Evolutionary conservation across 805 yeast species (phyloP).

Genomic region (Debaryomyces tyrocola): DNA sequence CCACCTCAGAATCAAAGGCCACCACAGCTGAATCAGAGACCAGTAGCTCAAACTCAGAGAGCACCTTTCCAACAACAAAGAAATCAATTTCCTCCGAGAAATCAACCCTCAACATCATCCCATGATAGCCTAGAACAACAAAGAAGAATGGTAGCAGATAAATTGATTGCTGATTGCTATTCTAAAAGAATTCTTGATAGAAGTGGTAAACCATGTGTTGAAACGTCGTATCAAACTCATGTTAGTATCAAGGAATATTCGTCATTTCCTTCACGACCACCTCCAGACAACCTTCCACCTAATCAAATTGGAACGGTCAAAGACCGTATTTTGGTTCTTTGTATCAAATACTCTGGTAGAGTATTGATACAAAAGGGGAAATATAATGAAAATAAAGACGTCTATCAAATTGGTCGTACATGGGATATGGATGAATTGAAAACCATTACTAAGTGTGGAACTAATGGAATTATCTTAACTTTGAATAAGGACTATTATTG

Average conservation of each 20-base stretch:
- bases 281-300: constrained; percentile 56
- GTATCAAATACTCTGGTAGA: constrained; percentile 65
- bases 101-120: background rate
- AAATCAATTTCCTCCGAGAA: constrained; percentile 7
- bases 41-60: background rate
- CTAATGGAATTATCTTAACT: constrained; percentile 56
- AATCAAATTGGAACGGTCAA: constrained; percentile 43
- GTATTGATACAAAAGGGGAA: constrained; percentile 83
- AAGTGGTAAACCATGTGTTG: constrained; percentile 22
- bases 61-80: constrained; percentile 9
- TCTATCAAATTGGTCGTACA: constrained; percentile 87
- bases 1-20: constrained; percentile 6
- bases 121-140: constrained; percentile 1
- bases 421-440: constrained; percentile 81
- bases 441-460: constrained; percentile 51
- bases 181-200: constrained; percentile 25
- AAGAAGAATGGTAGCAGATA: constrained; percentile 26
- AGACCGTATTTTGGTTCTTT: constrained; percentile 57
- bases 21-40: constrained; percentile 4
- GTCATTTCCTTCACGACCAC: constrained; percentile 64
- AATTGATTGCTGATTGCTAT: constrained; percentile 38
- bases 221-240: constrained; percentile 66
- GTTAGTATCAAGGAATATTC: constrained; percentile 74
- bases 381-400: constrained; percentile 62
- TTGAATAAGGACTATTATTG: constrained; percentile 84